These are phyloP conservation scores for Thinopyrum elongatum DNA, from an alignment of 176 grass and related monocot genomes.

Conservation along the genomic window DNA sequence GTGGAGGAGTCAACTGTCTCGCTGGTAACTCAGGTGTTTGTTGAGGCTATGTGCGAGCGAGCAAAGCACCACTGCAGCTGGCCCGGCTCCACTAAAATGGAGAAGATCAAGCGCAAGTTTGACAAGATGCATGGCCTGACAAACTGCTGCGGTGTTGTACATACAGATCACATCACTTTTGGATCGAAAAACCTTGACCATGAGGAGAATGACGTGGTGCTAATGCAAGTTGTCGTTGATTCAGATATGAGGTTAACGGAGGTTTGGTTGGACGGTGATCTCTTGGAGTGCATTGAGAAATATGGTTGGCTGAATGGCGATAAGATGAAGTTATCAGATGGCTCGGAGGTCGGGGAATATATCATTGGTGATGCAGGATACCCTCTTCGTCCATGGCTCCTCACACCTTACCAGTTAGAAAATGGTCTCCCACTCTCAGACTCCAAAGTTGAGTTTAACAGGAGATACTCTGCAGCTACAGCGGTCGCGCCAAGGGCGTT, in stretches of 20 bases:
- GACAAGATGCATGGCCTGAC: slow-evolving; percentile 47
- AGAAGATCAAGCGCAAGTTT: slow-evolving; percentile 48
- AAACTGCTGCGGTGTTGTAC: slow-evolving; percentile 59
- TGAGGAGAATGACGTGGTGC: slow-evolving; percentile 18
- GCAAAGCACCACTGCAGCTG: slow-evolving; percentile 46
- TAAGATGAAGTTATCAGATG: no score
- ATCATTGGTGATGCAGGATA: no score
- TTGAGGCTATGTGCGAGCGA: slow-evolving; percentile 50
- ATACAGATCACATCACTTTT: slow-evolving; percentile 40
- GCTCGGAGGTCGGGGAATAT: no score
- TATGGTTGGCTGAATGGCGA: no score
- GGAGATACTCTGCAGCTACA: no score
- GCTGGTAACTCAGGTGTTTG: slow-evolving; percentile 53
- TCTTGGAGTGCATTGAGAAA: no score
- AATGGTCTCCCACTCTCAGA: no score
- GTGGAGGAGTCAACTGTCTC: slow-evolving; percentile 55
- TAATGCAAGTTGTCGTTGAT: slow-evolving; percentile 52
- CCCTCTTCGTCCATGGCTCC: no score
- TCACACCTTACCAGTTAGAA: no score
- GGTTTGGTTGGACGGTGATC: neutral
- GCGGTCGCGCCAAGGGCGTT: no score
- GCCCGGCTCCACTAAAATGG: slow-evolving; percentile 40
- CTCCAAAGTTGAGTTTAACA: no score
- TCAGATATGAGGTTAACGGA: neutral
- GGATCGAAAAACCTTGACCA: neutral